Conservation (phyloP, 306 rosid genomes). For the Lablab purpureus region DNA sequence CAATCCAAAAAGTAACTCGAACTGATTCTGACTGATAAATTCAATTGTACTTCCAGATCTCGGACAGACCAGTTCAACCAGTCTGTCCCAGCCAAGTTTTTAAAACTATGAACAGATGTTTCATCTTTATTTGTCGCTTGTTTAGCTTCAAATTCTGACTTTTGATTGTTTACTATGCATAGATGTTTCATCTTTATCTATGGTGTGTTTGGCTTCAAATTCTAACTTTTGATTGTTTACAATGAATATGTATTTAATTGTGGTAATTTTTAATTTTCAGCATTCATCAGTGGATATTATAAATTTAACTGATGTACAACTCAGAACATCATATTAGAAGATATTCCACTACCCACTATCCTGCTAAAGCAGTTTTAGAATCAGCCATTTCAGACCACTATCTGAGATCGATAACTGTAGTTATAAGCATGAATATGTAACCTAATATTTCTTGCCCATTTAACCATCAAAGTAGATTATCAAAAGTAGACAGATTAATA, state of each 20-base stretch:
- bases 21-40: too few species aligned
- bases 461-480: conserved; percentile 3
- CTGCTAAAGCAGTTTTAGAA: background rate
- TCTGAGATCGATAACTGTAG: background rate
- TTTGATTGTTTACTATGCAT: background rate
- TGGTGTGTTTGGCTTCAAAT: background rate
- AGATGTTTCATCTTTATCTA: too few species aligned
- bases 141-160: background rate
- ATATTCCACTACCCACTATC: background rate
- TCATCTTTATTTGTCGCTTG: too few species aligned
- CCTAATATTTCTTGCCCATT: background rate
- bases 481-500: background rate
- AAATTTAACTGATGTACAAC: background rate
- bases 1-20: too few species aligned
- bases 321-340: background rate
- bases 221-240: background rate
- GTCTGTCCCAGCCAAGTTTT: too few species aligned
- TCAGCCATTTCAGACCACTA: background rate
- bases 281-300: background rate
- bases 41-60: too few species aligned
- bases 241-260: background rate
- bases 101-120: too few species aligned
- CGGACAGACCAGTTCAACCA: too few species aligned
- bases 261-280: background rate
- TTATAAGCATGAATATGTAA: conserved; percentile 8